Evolutionary conservation across 1,284 basidiomycete genomes (phyloP), one percentile per base, ranked within the genome.

Genomic region (Marasmius sp.): DNA sequence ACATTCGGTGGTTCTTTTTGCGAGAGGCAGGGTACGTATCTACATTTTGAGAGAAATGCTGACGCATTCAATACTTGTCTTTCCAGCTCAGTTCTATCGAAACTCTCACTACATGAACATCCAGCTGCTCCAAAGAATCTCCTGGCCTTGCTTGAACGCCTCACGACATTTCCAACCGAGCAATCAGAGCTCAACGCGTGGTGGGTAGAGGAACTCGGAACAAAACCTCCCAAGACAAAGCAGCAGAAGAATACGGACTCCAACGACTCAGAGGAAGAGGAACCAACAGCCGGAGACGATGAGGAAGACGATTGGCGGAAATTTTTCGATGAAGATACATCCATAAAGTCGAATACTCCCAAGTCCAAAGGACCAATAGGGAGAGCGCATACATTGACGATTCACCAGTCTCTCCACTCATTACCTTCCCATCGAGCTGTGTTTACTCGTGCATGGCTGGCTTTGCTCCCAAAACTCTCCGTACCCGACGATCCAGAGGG

Each of bases 1-100:
- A 98, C 72, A 81, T 98, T 33, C 87, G 96, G 61, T 97, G 93
- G 89, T 94, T 93, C 74, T 97, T 97, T 77, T 84, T 98, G 63
- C 86, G 92, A 43, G 95, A 97, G 69, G 81, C 92, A 34, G 85
- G 83, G 90, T 94, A 77, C 58, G 87, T 77, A 41, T 58, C 55
- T 45, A 5, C 34, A 22, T 9, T 37, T 33, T 2, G 50, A 45
- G 27, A 27, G 5, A 5, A 27, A 2, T 34, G 16, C 57, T 18
- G 60, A 11, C 18, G 58, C 57, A 18, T 53, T 11, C 39, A 51
- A 50, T n/a, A n/a, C 34, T 54, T 1, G 22, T 37, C 12, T 12
- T 18, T n/a, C 22, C 20, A 61, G 54, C 1, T 51, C 59, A 7
- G 12, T 56, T 52, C 45, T 59, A 7, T 58, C 41, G 11, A 58